Percentiles rank a stretch among this genome's conserved stretches.
phyloP scores from a whole-genome alignment of 1,284 basidiomycete species.

The Rugosomyces carneus region DNA sequence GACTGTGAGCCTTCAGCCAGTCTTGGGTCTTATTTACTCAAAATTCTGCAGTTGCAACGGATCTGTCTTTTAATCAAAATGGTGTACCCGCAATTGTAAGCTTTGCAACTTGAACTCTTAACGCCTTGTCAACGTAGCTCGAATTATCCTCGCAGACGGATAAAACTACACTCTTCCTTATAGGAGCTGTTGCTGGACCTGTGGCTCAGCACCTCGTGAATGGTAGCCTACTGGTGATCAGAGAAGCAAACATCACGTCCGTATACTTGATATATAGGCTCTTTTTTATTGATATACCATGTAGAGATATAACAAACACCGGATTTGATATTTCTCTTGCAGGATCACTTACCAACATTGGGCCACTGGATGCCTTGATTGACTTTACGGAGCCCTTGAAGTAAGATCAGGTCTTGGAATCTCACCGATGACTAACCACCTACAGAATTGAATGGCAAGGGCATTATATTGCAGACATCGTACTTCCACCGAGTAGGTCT shows the following conservation, averaged over 20 bases:
- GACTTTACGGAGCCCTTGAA: constrained; percentile 54
- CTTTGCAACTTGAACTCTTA: constrained; percentile 3
- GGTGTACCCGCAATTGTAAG: constrained; percentile 54
- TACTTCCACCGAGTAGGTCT: constrained; percentile 47
- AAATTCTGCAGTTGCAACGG: constrained; percentile 39
- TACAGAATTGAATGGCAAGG: constrained; percentile 60
- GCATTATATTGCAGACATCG: constrained; percentile 59
- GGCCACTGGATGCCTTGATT: constrained; percentile 62
- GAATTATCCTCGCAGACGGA: constrained; percentile 45
- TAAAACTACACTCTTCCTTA: constrained; percentile 57
- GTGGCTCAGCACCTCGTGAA: constrained; percentile 66
- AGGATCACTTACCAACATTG: constrained; percentile 55
- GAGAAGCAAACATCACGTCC: constrained; percentile 57
- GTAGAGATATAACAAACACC: constrained; percentile 47
- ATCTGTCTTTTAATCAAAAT: constrained; percentile 58
- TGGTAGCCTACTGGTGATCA: constrained; percentile 50
- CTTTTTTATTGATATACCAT: not conserved
- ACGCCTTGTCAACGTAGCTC: not conserved
- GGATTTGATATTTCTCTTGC: constrained; percentile 57
- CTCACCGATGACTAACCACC: constrained; percentile 1
- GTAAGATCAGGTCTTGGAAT: constrained; percentile 12
- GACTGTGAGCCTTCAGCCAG: constrained; percentile 37
- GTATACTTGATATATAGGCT: constrained; percentile 15
- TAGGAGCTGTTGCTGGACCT: constrained; percentile 62
- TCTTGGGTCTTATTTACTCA: not conserved